Percentiles rank a stretch among this genome's conserved stretches.
Evolutionary conservation across 75 land plant genomes (phyloP).

Genomic region (Pinus taeda): DNA sequence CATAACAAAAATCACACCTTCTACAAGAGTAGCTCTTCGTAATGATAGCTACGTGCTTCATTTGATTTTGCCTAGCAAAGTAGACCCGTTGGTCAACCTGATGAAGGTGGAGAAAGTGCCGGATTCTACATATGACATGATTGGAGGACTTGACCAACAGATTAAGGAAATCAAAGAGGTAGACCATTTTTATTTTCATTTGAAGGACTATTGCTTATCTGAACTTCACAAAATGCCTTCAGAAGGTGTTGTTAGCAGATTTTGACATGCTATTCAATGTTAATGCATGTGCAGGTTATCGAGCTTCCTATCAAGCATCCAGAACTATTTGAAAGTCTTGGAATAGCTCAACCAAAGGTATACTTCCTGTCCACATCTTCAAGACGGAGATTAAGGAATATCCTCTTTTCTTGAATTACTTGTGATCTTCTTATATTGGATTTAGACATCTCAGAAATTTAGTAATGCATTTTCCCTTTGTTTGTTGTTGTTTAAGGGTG

Average conservation of each 20-base stretch:
- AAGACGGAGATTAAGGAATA: not conserved
- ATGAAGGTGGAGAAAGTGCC: conserved; percentile 98
- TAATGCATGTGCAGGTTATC: conserved; percentile 63
- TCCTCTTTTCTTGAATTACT: not conserved
- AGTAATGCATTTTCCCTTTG: not conserved
- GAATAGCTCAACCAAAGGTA: conserved; percentile 99
- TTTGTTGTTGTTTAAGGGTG: conserved; percentile 43
- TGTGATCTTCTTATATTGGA: not conserved
- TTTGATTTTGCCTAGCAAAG: conserved; percentile 86
- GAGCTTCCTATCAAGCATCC: conserved; percentile 99
- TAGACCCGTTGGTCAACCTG: conserved; percentile 86
- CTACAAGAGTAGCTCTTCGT: conserved; percentile 83
- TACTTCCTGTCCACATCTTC: not conserved
- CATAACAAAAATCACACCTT: conserved; percentile 84
- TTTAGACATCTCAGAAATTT: not conserved
- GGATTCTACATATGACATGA: conserved; percentile 95
- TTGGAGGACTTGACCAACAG: conserved; percentile 96
- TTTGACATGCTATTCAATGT: not conserved
- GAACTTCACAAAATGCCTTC: not conserved
- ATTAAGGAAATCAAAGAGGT: conserved; percentile 96
- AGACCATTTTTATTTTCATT: not conserved
- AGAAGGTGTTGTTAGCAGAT: not conserved
- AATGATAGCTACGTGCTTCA: conserved; percentile 95
- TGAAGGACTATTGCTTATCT: not conserved
- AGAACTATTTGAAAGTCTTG: conserved; percentile 94